A percentile compares a stretch with the other conserved stretches of the same genome.
phyloP scores from a whole-genome alignment of 805 yeast genomes.

The Kazachstania taianensis region DNA sequence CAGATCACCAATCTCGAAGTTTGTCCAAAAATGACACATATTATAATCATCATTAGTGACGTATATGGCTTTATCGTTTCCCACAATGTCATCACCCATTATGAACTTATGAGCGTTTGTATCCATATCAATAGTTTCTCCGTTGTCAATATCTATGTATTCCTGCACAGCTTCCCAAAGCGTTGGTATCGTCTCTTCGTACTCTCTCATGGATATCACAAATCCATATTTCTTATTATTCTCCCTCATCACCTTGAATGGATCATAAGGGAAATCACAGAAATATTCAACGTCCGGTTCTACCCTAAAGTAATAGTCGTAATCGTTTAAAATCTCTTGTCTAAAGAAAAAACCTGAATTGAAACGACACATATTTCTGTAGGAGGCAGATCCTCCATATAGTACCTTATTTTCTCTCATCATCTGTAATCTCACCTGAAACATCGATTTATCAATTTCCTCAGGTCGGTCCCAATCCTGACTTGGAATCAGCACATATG shows the following conservation, averaged over 20 bases:
- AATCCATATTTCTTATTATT: constrained; percentile 78
- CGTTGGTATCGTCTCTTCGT: constrained; percentile 75
- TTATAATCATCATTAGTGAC: constrained; percentile 51
- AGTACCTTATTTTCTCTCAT: constrained; percentile 40
- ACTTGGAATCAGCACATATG: constrained; percentile 54
- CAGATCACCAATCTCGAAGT: constrained; percentile 68
- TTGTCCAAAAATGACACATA: constrained; percentile 81
- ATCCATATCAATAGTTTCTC: constrained; percentile 30
- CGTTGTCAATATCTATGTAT: constrained; percentile 46
- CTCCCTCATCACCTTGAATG: constrained; percentile 70
- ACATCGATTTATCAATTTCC: constrained; percentile 50
- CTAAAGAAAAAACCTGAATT: constrained; percentile 86
- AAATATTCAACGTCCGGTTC: constrained; percentile 86
- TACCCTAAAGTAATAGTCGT: constrained; percentile 89
- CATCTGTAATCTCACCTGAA: constrained; percentile 37
- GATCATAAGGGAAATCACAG: constrained; percentile 80
- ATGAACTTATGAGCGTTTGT: constrained; percentile 30
- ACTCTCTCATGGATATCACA: constrained; percentile 75
- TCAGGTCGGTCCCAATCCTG: constrained; percentile 73
- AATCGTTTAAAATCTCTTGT: constrained; percentile 58
- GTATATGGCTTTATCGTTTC: constrained; percentile 33
- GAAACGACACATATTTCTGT: constrained; percentile 91
- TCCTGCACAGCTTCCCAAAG: constrained; percentile 68
- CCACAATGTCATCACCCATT: constrained; percentile 43
- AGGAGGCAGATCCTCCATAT: constrained; percentile 57